A percentile compares a stretch with the other conserved stretches of the same genome.
Conservation (phyloP, 441 rosid species). For the Pelargonium citronellum region DNA sequence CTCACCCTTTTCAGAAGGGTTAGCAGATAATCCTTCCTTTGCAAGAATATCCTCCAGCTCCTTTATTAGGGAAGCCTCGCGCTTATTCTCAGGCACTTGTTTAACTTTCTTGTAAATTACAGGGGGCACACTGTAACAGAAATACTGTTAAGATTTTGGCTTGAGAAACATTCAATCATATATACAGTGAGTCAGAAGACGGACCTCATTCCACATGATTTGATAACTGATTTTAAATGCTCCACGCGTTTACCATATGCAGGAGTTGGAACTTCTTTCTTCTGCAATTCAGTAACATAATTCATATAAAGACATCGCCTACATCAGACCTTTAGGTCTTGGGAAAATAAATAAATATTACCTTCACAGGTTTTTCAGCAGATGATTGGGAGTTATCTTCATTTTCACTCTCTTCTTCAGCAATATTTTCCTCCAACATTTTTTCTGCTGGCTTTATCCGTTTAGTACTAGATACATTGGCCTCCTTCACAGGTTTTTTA, state of each 20-base stretch:
- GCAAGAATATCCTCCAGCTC: constrained; percentile 77
- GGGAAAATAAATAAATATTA: constrained; percentile 23
- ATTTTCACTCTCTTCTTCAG: constrained; percentile 36
- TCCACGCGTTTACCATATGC: constrained; percentile 74
- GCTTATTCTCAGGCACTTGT: constrained; percentile 74
- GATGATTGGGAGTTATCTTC: constrained; percentile 53
- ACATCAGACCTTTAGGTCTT: constrained; percentile 4
- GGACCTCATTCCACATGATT: constrained; percentile 81
- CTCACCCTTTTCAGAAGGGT: constrained; percentile 79
- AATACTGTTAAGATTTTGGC: constrained; percentile 20
- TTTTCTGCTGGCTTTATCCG: constrained; percentile 40
- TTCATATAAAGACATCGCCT: constrained; percentile 19
- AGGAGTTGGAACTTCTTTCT: constrained; percentile 54
- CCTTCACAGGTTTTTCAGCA: constrained; percentile 50
- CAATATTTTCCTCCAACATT: constrained; percentile 35
- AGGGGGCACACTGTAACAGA: constrained; percentile 61
- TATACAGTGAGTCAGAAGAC: constrained; percentile 15
- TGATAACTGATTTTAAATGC: constrained; percentile 71
- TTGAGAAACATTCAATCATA: constrained; percentile 15
- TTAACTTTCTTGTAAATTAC: constrained; percentile 71
- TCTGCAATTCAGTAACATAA: constrained; percentile 39
- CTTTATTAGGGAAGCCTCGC: constrained; percentile 62
- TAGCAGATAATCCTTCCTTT: constrained; percentile 76
- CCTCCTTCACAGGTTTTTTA: constrained; percentile 49
- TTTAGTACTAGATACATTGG: constrained; percentile 41